Base-by-base conservation (phyloP, 345 rosid species). In the Alliaria petiolata region DNA sequence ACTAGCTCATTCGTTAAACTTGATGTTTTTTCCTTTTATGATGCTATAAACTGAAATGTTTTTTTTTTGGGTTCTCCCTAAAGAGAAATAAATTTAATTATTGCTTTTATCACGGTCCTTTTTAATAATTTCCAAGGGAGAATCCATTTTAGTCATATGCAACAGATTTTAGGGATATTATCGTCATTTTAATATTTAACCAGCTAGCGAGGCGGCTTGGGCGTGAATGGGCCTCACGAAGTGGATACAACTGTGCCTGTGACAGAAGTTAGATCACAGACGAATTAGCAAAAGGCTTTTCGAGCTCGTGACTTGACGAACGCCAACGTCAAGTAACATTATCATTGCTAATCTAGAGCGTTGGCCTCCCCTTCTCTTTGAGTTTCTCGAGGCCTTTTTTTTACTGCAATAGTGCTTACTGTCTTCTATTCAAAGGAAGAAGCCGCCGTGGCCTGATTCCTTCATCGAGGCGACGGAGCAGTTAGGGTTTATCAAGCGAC, bases 361-460 rank as follows among this genome's bases (percentile, higher is more conserved):
- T 57, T 73, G 52, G 67, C n/a, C n/a, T n/a, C n/a, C n/a, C 52
- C 71, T 54, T 25, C 28, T 6, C 19, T 42, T 62, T 69, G 65
- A 61, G 63, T 20, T 69, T 62, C 33, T 58, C 78, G 78, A 74
- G 75, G 60, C 75, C 15, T 31, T 43, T 19, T n/a, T 38, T 42
- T 45, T 19, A 28, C 39, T 60, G 67, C 61, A 7, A 22, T 15
- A 36, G 44, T 67, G 54, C 57, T 60, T 58, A 35, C 61, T 45
- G 30, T 36, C 75, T 33, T 35, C 17, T 54, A 22, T 22, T 76
- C 75, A 42, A 42, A 42, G 6, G 22, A 12, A 33, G 7, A 11
- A 50, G 52, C 63, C 68, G 72, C 76, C 74, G 80, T 77, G 69
- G 77, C 73, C 76, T 71, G 76, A 71, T 52, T 61, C 64, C 44